Evolutionary conservation across 257 asterid genomes (phyloP), one percentile per base, ranked within the genome.

Genomic region (Eustoma russellianum): DNA sequence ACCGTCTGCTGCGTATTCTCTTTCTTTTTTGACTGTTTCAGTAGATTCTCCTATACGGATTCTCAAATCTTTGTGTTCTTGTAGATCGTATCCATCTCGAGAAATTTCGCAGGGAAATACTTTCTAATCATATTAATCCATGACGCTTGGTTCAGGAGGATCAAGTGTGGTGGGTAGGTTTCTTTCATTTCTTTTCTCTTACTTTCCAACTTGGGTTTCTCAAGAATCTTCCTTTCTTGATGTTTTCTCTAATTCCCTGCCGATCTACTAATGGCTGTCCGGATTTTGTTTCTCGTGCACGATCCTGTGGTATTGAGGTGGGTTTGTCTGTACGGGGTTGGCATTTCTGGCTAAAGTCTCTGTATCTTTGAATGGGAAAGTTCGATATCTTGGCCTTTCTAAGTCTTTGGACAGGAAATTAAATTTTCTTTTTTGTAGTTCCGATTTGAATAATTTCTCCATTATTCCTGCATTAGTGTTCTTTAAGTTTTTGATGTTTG

Each of bases 81-180:
- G 41, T 38, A 43, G 56, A 63, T 68, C 78, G 67, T 70, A 64
- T 66, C 45, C 51, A 24, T 4, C 54, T 9, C 60, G 11, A 56
- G 48, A 55, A 55, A n/a, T 75, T 66, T 13, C 24, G 33, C 18
- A 17, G 11, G 17, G 47, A 58, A 64, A 24, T 41, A 28, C 46
- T 6, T 13, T 41, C 12, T 11, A 7, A 12, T 17, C 18, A 48
- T 50, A 30, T 18, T 40, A 60, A 57, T 71, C 33, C 74, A 86
- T 83, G 97, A 71, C 91, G 57, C 88, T 79, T 53, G 86, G 95
- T 62, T 82, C 95, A 41, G 90, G 83, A 73, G 93, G 85, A 80
- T 86, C 95, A 66, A 78, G 91, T 69, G 79, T 78, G n/a, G 94
- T 86, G 48, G 95, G 95, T 86, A 58, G 57, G 69, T 40, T 43